Evolutionary conservation across 805 yeast species (phyloP).

Genomic region (Wickerhamiella brachini): DNA sequence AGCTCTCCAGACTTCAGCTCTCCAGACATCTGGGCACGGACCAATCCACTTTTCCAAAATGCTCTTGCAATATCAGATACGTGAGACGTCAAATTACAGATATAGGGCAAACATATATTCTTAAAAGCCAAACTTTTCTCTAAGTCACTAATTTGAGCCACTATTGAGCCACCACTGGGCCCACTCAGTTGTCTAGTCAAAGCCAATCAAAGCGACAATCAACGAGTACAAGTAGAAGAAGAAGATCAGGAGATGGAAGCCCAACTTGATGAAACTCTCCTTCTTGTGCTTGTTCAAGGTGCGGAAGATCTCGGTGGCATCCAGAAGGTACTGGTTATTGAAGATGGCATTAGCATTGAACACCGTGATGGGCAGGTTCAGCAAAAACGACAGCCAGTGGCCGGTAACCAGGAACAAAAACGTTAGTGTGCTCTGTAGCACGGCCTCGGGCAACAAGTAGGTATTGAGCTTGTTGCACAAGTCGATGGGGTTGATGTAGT

Average conservation of each 20-base stretch:
- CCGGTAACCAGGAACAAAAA: slow-evolving; percentile 68
- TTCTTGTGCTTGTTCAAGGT: slow-evolving; percentile 84
- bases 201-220: slow-evolving; percentile 83
- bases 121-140: too few relatives aligned
- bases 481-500: slow-evolving; percentile 93
- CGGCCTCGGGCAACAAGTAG: slow-evolving; percentile 82
- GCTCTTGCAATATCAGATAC: too few relatives aligned
- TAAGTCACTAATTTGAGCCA: too few relatives aligned
- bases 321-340: slow-evolving; percentile 72
- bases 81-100: too few relatives aligned
- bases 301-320: slow-evolving; percentile 96
- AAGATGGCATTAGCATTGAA: slow-evolving; percentile 68
- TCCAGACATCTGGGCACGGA: too few relatives aligned
- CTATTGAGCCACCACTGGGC: too few relatives aligned
- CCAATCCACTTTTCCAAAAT: too few relatives aligned
- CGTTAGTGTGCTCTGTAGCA: slow-evolving; percentile 52
- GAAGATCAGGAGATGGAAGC: slow-evolving; percentile 80
- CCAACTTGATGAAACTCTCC: slow-evolving; percentile 79
- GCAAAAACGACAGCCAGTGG: slow-evolving; percentile 77
- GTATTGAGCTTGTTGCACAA: slow-evolving; percentile 81
- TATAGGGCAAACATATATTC: too few relatives aligned
- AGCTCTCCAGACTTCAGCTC: too few relatives aligned
- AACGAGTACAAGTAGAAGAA: slow-evolving; percentile 90
- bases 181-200: slow-evolving; percentile 29
- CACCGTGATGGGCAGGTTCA: slow-evolving; percentile 75